Base-by-base conservation (phyloP, 257 asterid genomes). In the Scutellaria barbata region DNA sequence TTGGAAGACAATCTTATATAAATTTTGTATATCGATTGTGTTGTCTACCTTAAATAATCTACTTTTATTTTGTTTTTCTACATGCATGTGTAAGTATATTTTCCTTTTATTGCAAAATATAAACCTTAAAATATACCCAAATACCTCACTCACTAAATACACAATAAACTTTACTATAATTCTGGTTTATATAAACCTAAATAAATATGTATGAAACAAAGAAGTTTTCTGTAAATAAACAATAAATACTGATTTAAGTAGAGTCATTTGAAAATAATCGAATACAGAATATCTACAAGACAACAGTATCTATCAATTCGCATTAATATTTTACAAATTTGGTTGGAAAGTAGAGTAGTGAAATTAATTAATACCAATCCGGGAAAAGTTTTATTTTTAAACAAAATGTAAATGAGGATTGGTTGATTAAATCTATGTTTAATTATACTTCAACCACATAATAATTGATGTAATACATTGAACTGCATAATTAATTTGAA, bases 31-130 rank as follows among this genome's bases (percentile, higher is more conserved):
- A 18, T 41, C 14, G 9, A 43, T 46, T 46, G 62, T 47, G 56
- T 10, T 68, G 41, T 41, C 53, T 13, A 17, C 54, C 68, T 51
- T 35, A 50, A 75, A 77, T 25, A 25, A 3, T 60, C 58, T 68
- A 51, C 13, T 5, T 33, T 54, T 69, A 37, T n/a, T 53, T 46
- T 17, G 33, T 48, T 74, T 47, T 46, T 52, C 41, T 41, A 14
- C 43, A 42, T 58, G 60, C 70, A 72, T 68, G 66, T 66, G 71
- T 55, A 8, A 46, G 48, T 61, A 54, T 78, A 46, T 76, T 47
- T 73, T 71, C 10, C 82, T 78, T 68, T 42, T 25, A 62, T 62
- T 43, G n/a, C 72, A 78, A 78, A 76, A 73, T 54, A 20, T 0
- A 73, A 41, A 30, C 60, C 59, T 25, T 22, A 52, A 17, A 54